Base-by-base conservation (phyloP, 345 rosid genomes). In the Boechera retrofracta region DNA sequence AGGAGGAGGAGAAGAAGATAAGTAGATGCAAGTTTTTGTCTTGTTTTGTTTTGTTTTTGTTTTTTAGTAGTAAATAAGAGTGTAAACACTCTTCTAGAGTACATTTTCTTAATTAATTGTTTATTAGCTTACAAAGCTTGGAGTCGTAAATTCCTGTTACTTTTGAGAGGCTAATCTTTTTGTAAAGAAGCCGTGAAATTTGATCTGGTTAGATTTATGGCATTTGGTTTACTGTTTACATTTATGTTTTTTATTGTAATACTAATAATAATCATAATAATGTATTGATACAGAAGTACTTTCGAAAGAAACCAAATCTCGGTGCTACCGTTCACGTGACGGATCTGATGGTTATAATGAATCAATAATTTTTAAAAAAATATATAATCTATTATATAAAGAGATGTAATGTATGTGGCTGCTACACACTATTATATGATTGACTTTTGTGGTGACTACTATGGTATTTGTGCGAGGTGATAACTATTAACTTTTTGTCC, bases 281-380 rank as follows among this genome's bases (percentile, higher is more conserved):
- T 31, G 52, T 42, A 26, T 6, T 63, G 52, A 73, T 53, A 28
- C 15, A 51, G 8, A 33, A 7, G 77, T 65, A 72, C 68, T 71
- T 71, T 49, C 38, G 42, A 65, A 61, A 60, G 69, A 41, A 7
- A 73, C 74, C 82, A 78, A 66, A 73, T 59, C 70, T 78, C 53
- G 53, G 44, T 60, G 69, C 48, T 52, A 78, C 68, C 73, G 52
- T 78, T 78, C 82, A 79, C 82, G 78, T 79, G 82, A 73, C 21
- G 44, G 69, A 72, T 67, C 78, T 79, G 65, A 49, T 71, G 60
- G 64, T 15, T 58, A 28, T 64, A 54, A 55, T 73, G 56, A 70
- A 69, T 54, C 16, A n/a, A 39, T n/a, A 62, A 15, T 16, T 16
- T 16, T 16, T 16, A 16, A 16, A 16, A 16, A 16, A 16, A 16